Conservation (phyloP, 495 filamentous ascomycete species). For the Hypoxylon cercidicola region DNA sequence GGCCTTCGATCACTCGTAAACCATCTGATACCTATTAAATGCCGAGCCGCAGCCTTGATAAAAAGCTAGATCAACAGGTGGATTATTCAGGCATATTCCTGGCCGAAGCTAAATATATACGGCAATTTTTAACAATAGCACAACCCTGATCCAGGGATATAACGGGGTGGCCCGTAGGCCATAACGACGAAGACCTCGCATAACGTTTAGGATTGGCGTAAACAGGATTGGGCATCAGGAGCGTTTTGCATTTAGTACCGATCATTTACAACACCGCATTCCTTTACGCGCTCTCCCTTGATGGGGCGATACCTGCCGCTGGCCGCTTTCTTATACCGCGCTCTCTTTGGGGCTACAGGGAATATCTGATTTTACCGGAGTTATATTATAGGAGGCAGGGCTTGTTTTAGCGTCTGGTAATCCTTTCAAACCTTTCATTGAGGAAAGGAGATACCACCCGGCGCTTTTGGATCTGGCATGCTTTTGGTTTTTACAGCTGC, state of each 20-base stretch:
- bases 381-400: constrained; percentile 5
- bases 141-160: constrained; percentile 10
- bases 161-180: constrained; percentile 4
- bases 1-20: background rate
- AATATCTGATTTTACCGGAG: constrained; percentile 22
- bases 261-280: constrained; percentile 19
- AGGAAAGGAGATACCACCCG: constrained; percentile 9
- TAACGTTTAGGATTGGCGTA: constrained; percentile 28
- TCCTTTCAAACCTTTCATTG: constrained; percentile 4
- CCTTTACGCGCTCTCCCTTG: constrained; percentile 17
- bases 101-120: background rate
- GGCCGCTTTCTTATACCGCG: constrained; percentile 25
- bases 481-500: constrained; percentile 14
- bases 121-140: background rate
- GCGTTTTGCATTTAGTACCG: constrained; percentile 31
- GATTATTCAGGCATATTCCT: constrained; percentile 7
- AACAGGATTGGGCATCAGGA: constrained; percentile 24
- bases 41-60: constrained; percentile 11
- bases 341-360: constrained; percentile 19
- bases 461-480: constrained; percentile 2
- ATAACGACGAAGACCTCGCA: constrained; percentile 14
- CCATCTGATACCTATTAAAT: constrained; percentile 10
- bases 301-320: constrained; percentile 22
- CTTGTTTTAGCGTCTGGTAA: constrained; percentile 11
- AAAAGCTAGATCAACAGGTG: constrained; percentile 16